Evolutionary conservation across 768 basidiomycete species (phyloP).

Genomic region (Crepidotus variabilis): DNA sequence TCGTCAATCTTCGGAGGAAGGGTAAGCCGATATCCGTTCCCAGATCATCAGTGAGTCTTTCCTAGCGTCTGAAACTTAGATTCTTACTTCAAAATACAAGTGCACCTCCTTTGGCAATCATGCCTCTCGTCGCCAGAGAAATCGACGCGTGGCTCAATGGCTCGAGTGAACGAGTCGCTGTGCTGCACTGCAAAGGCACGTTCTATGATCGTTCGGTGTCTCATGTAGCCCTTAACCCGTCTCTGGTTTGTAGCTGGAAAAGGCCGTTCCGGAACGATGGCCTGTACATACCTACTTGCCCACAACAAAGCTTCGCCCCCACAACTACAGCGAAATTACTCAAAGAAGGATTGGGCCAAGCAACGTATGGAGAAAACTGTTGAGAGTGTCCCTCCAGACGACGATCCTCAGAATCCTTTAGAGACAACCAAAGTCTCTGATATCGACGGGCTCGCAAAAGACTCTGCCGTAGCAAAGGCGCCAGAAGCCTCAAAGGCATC

Average conservation of each 20-base stretch:
- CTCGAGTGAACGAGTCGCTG: constrained; percentile 64
- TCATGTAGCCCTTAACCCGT: background rate
- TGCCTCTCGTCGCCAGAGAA: constrained; percentile 71
- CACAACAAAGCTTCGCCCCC: constrained; percentile 45
- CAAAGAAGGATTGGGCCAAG: constrained; percentile 44
- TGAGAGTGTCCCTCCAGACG: constrained; percentile 1
- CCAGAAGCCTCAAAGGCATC: constrained; percentile 20
- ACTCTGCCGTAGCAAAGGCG: background rate
- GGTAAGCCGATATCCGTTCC: constrained; percentile 84
- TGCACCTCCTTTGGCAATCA: constrained; percentile 72
- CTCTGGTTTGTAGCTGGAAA: constrained; percentile 53
- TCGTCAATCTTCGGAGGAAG: constrained; percentile 63
- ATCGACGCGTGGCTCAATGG: constrained; percentile 70
- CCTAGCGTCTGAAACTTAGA: background rate
- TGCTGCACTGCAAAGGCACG: constrained; percentile 84
- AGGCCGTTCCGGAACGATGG: constrained; percentile 82
- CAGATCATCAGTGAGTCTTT: constrained; percentile 77
- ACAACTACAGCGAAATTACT: constrained; percentile 41
- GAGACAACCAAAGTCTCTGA: background rate
- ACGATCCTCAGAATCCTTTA: background rate
- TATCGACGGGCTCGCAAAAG: background rate
- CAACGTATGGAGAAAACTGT: constrained; percentile 46
- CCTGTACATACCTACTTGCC: constrained; percentile 77
- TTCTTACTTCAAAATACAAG: constrained; percentile 26
- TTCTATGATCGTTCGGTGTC: constrained; percentile 2